A percentile compares a stretch with the other conserved stretches of the same genome.
Conservation (phyloP, 768 basidiomycete genomes). For the Boletus huronensis region DNA sequence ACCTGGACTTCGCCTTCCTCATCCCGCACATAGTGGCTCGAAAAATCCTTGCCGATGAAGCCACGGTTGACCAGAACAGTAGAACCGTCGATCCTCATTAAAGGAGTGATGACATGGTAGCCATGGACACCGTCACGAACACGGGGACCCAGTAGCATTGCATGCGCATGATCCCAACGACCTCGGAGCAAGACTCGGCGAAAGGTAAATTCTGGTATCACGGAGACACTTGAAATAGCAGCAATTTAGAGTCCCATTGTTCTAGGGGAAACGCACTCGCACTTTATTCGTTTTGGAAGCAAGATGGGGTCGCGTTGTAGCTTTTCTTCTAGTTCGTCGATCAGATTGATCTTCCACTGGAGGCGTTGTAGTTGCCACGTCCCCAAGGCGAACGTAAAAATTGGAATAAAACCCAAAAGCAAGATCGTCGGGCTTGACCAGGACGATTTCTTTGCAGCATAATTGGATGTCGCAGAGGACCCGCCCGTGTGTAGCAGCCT, state of each 20-base stretch:
- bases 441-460: conserved; percentile 56
- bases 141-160: conserved; percentile 81
- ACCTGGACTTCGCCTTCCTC: conserved; percentile 64
- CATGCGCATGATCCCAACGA: conserved; percentile 70
- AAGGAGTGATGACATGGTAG: conserved; percentile 83
- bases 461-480: conserved; percentile 40
- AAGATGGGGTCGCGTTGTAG: conserved; percentile 71
- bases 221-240: conserved; percentile 49
- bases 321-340: conserved; percentile 92
- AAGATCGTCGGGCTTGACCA: conserved; percentile 70
- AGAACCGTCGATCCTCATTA: conserved; percentile 73
- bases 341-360: conserved; percentile 91
- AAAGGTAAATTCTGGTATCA: conserved; percentile 84
- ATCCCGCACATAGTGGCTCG: conserved; percentile 34
- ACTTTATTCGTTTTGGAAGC: conserved; percentile 89
- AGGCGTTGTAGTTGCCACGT: conserved; percentile 92
- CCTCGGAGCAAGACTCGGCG: conserved; percentile 81
- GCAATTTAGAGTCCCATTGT: conserved; percentile 18
- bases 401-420: conserved; percentile 78
- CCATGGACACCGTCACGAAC: conserved; percentile 89
- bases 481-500: conserved; percentile 14
- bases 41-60: conserved; percentile 67
- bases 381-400: conserved; percentile 87
- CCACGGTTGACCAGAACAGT: conserved; percentile 92
- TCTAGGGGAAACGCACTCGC: conserved; percentile 29